phyloP scores from a whole-genome alignment of 2,329 filamentous ascomycete genomes.

The Huntiella omanensis region DNA sequence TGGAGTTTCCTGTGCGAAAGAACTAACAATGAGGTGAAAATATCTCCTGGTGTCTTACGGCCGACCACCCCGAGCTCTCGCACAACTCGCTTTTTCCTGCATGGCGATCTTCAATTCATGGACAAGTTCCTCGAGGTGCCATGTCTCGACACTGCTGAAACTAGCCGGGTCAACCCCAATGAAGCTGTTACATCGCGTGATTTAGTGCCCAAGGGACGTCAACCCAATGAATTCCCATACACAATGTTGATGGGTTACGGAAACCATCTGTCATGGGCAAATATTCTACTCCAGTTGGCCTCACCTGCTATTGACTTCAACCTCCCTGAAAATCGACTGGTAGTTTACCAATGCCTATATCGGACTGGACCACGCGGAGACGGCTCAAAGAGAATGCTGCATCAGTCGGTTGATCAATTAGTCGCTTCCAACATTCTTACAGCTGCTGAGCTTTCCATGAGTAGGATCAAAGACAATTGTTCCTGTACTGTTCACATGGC shows the following conservation, averaged over 20 bases:
- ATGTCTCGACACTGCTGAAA: no score
- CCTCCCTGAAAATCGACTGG: slow-evolving; percentile 25
- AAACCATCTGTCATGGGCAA: slow-evolving; percentile 31
- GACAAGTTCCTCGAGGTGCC: no score
- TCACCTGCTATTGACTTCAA: slow-evolving; percentile 30
- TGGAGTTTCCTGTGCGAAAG: no score
- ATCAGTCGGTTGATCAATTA: slow-evolving; percentile 15
- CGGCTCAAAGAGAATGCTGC: not conserved
- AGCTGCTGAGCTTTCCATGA: slow-evolving; percentile 15
- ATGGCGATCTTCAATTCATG: no score
- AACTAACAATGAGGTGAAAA: no score
- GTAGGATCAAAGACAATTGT: slow-evolving; percentile 29
- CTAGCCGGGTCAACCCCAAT: slow-evolving; percentile 22
- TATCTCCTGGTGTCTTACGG: no score
- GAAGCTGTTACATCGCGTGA: slow-evolving; percentile 29
- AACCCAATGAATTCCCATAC: slow-evolving; percentile 32
- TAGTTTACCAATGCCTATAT: slow-evolving; percentile 30
- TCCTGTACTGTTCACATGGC: slow-evolving; percentile 24
- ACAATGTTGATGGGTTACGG: slow-evolving; percentile 31
- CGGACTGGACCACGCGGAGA: slow-evolving; percentile 23
- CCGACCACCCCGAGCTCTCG: no score
- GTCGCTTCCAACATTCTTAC: slow-evolving; percentile 19
- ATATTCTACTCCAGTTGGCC: slow-evolving; percentile 32
- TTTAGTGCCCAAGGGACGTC: slow-evolving; percentile 27
- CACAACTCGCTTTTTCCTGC: no score